phyloP scores from a whole-genome alignment of 768 basidiomycete species.

The Coprinopsis strossmayeri region DNA sequence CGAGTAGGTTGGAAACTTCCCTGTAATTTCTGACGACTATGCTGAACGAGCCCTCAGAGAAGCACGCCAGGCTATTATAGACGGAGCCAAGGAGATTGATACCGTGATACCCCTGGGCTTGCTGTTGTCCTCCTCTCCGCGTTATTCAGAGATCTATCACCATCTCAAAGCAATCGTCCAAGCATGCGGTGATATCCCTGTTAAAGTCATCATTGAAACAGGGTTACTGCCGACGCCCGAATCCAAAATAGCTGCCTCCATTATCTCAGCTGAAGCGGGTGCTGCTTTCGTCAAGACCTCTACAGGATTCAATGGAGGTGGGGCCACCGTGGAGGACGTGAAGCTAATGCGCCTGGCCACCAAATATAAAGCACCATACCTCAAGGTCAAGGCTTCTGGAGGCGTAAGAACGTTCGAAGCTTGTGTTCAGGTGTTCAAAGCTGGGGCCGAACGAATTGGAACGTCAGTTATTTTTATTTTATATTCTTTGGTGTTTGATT shows the following conservation, averaged over 20 bases:
- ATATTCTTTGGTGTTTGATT: not conserved
- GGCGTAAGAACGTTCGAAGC: slow-evolving; percentile 42
- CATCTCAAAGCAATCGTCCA: slow-evolving; percentile 35
- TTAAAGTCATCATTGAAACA: slow-evolving; percentile 51
- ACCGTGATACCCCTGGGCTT: slow-evolving; percentile 45
- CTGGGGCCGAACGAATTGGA: slow-evolving; percentile 48
- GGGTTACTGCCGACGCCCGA: slow-evolving; percentile 36
- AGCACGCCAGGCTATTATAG: slow-evolving; percentile 35
- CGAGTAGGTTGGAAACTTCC: slow-evolving; percentile 26
- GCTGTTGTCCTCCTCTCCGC: slow-evolving; percentile 29
- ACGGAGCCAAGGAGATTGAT: slow-evolving; percentile 46
- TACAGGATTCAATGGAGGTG: slow-evolving; percentile 45
- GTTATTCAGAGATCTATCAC: slow-evolving; percentile 28
- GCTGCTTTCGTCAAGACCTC: slow-evolving; percentile 50
- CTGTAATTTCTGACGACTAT: not conserved
- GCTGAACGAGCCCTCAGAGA: slow-evolving; percentile 26
- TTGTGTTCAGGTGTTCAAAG: slow-evolving; percentile 39
- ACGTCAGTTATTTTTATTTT: slow-evolving; percentile 30
- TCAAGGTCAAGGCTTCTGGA: slow-evolving; percentile 47
- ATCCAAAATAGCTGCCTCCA: slow-evolving; percentile 37
- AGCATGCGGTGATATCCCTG: slow-evolving; percentile 24
- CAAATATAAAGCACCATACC: slow-evolving; percentile 21
- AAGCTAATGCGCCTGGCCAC: slow-evolving; percentile 34
- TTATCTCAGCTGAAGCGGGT: slow-evolving; percentile 42
- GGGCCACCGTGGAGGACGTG: slow-evolving; percentile 39